Evolutionary conservation across 1,139 yeast species (phyloP).

Genomic region (Yamadazyma dushanensis): DNA sequence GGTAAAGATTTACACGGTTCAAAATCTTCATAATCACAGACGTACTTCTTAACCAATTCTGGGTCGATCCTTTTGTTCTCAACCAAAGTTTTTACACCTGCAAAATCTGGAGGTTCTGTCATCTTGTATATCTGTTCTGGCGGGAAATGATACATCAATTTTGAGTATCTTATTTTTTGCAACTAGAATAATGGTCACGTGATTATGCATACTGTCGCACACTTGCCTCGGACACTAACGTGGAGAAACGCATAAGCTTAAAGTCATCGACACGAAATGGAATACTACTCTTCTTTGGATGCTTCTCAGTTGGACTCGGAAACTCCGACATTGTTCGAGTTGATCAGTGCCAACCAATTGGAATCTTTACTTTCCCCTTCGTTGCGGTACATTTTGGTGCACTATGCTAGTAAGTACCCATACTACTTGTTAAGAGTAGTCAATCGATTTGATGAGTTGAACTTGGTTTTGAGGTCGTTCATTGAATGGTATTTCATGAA

Average conservation of each 20-base stretch:
- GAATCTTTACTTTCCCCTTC: conserved; percentile 82
- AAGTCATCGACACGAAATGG: conserved; percentile 46
- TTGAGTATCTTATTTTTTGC: no score
- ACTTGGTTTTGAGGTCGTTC: conserved; percentile 58
- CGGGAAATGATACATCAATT: no score
- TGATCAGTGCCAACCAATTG: conserved; percentile 77
- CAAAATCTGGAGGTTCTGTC: no score
- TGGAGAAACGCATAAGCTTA: background rate
- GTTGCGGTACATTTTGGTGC: conserved; percentile 73
- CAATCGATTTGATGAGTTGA: conserved; percentile 76
- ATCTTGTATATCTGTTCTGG: no score
- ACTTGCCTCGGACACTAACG: conserved; percentile 1
- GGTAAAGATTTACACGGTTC: background rate
- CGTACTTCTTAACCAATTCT: background rate
- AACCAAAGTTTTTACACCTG: background rate
- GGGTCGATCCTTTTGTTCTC: background rate
- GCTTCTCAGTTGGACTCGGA: conserved; percentile 74
- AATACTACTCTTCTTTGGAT: conserved; percentile 77
- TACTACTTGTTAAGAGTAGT: conserved; percentile 61
- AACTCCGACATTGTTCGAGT: conserved; percentile 80
- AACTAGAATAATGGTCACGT: no score
- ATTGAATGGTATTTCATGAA: conserved; percentile 73
- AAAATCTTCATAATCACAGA: conserved; percentile 2
- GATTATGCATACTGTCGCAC: no score
- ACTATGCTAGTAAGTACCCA: conserved; percentile 81